Evolutionary conservation across 306 rosid genomes (phyloP), one percentile per base, ranked within the genome.

Genomic region (Castanospermum australe): DNA sequence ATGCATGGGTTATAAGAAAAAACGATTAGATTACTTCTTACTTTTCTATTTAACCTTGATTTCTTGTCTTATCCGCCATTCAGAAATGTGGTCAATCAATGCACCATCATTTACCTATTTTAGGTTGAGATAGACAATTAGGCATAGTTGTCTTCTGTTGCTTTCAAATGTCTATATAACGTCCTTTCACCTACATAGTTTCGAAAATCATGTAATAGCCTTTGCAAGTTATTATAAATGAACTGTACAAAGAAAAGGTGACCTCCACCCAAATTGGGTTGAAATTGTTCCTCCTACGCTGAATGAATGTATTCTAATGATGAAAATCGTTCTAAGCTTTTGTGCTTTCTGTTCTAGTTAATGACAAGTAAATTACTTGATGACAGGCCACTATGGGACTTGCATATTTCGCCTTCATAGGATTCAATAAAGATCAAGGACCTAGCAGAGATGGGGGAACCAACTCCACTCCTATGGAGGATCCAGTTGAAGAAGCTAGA

Each of bases 321-420:
- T 33, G 6, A 35, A 6, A 50, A 48, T 64, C 10, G 36, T 33
- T 33, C 20, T n/a, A n/a, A 61, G 38, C 38, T 5, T 3, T 3
- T 63, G 10, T 17, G n/a, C 33, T n/a, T 17, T 63, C 10, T 2
- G 51, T 36, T 63, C 1, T 7, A 6, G 33, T 36, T 38, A 4
- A 10, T 65, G 10, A 35, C 77, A 33, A 52, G 6, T 33, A 21
- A 52, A 39, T 84, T 51, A 20, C 47, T 20, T 82, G 62, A 44
- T 69, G 70, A 22, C 91, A 90, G 95, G 91, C 89, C 36, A 85
- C 86, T 3, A 85, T 90, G 87, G 94, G 95, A 81, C 88, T 89
- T 3, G 89, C 68, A 42, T 90, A 90, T 80, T 88, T 88, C 45
- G 60, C 79, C 13, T 88, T 88, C 79, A 81, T 90, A 50, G 92